Conservation (phyloP, 2,329 filamentous ascomycete genomes). For the Colletotrichum phormii region DNA sequence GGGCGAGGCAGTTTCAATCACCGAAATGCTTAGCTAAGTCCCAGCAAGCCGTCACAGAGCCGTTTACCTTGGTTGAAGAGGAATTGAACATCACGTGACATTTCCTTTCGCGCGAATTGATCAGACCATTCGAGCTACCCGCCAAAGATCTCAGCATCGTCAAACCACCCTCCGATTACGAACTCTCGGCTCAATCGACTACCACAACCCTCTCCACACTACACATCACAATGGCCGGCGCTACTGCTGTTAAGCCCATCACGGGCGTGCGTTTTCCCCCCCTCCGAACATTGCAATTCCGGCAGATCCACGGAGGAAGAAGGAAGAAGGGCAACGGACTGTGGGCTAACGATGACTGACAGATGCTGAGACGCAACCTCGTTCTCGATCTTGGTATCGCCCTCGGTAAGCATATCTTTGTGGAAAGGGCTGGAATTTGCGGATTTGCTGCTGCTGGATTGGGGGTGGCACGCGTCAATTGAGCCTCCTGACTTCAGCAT, state of each 20-base stretch:
- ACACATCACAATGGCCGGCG: slow-evolving; percentile 58
- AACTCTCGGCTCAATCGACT: slow-evolving; percentile 28
- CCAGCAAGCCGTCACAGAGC: background rate
- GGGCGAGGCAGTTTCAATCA: slow-evolving; percentile 1
- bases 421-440: background rate
- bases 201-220: slow-evolving; percentile 22
- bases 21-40: slow-evolving; percentile 18
- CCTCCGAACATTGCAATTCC: slow-evolving; percentile 45
- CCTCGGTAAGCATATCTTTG: slow-evolving; percentile 59
- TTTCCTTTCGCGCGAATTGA: slow-evolving; percentile 28
- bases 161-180: slow-evolving; percentile 16
- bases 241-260: slow-evolving; percentile 60
- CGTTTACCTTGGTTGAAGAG: background rate
- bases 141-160: slow-evolving; percentile 10
- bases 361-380: slow-evolving; percentile 72
- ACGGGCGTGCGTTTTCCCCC: slow-evolving; percentile 64
- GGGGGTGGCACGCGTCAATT: background rate
- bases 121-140: slow-evolving; percentile 33
- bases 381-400: slow-evolving; percentile 67
- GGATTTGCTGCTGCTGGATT: background rate
- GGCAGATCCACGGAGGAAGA: slow-evolving; percentile 6
- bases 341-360: slow-evolving; percentile 48
- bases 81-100: slow-evolving; percentile 32
- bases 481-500: background rate
- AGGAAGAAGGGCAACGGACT: background rate